Base-by-base conservation (phyloP, 169 alveolate genomes). In the Eimeria zaria region DNA sequence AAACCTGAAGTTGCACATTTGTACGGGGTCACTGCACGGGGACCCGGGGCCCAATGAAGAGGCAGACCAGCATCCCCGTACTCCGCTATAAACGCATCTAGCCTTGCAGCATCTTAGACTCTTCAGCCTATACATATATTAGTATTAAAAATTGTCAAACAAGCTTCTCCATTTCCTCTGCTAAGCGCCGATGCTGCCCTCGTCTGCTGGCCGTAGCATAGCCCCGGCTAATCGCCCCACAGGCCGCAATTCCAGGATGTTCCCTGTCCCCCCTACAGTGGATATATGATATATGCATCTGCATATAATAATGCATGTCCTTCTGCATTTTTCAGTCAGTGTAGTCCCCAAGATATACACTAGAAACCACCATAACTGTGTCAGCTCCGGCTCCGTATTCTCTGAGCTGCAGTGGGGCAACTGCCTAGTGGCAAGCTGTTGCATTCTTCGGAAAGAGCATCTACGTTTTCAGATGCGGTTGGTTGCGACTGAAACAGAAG, bases 1-100 rank as follows among this genome's bases (percentile, higher is more conserved):
- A 69, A 69, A 14, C 22, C 36, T 39, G 20, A 41, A 41, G 85
- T 24, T 36, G 58, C 85, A 39, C 33, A 44, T 18, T 74, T n/a
- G n/a, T 74, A 39, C 33, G 60, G 85, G 85, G 85, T 74, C 62
- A 74, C 85, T 62, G 36, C 60, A 74, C 60, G 85, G 85, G 85
- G 58, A 33, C 78, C 85, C 22, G 58, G 53, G 85, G 62, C 60
- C 60, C 85, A 41, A 9, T 7, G 6, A 18, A 22, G 85, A 41
- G 85, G 85, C 85, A 18, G 44, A 24, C n/a, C 16, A 41, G 85
- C 53, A 44, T 22, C n/a, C n/a, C 62, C 85, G 41, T 74, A 74
- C 18, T 30, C 55, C 60, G 41, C 39, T 41, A 9, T 18, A 46
- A 46, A 44, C 60, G 24, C 62, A 18, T 74, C 85, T 74, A 62